These are phyloP conservation scores for Beta macrorhiza DNA, from an alignment of 179 eudicot genomes.

Conservation along the genomic window DNA sequence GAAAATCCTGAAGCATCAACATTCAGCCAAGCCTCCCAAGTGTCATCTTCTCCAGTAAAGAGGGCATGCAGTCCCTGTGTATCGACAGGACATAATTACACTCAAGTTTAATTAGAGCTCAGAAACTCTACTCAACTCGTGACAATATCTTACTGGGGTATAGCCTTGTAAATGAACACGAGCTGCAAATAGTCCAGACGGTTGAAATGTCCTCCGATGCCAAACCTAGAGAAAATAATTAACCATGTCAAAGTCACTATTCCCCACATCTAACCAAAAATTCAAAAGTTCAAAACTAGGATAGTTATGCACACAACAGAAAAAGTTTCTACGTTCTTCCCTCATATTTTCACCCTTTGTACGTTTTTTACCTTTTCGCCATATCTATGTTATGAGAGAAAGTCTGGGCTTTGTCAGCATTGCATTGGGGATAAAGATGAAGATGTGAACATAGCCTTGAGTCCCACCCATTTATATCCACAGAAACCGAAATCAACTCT, in stretches of 20 bases:
- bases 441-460: neutral
- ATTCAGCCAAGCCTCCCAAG: conserved; percentile 98
- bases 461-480: neutral
- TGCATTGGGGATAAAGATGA: neutral
- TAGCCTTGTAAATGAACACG: conserved; percentile 95
- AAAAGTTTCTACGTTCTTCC: neutral
- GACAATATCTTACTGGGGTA: conserved; percentile 52
- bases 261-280: neutral
- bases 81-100: conserved; percentile 18
- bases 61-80: conserved; percentile 90
- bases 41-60: conserved; percentile 95
- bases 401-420: neutral
- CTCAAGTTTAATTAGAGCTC: neutral
- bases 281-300: neutral
- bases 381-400: neutral
- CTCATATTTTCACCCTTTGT: neutral
- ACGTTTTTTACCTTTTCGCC: neutral
- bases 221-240: conserved; percentile 62
- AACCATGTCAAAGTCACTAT: conserved; percentile 11
- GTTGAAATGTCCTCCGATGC: conserved; percentile 95
- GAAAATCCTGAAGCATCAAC: conserved; percentile 83
- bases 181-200: conserved; percentile 98
- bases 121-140: conserved; percentile 9
- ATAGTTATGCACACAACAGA: neutral
- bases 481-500: neutral